Evolutionary conservation across 1,139 yeast genomes (phyloP).

Genomic region (Pichia sp.): DNA sequence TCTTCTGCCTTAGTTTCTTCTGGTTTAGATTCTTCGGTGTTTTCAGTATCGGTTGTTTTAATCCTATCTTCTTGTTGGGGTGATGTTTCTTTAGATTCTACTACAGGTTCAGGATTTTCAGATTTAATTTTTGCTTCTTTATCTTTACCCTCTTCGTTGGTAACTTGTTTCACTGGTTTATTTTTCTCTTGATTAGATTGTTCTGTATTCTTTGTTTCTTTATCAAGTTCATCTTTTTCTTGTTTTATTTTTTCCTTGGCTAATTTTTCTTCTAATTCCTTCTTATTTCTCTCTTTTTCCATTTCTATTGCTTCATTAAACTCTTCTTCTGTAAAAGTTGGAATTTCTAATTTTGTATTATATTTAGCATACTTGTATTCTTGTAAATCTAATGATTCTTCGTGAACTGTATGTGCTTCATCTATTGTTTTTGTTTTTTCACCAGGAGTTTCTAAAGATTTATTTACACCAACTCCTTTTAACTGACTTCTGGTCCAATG

Average conservation of each 20-base stretch:
- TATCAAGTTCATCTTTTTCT: neutral
- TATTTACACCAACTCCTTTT: neutral
- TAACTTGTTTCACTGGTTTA: neutral
- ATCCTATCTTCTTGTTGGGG: neutral
- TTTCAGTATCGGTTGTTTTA: neutral
- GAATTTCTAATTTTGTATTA: conserved; percentile 63
- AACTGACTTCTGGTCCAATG: conserved; percentile 86
- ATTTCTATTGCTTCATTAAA: conserved; percentile 34
- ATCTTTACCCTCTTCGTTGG: neutral
- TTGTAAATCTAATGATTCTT: conserved; percentile 29
- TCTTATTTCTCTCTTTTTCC: conserved; percentile 1
- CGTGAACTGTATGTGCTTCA: neutral
- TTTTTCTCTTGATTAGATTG: neutral
- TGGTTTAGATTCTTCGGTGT: neutral
- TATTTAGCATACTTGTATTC: conserved; percentile 73
- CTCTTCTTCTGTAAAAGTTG: conserved; percentile 61
- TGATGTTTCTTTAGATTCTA: neutral
- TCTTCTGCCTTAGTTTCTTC: neutral
- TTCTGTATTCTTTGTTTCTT: neutral
- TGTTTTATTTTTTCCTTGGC: conserved; percentile 6
- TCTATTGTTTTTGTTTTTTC: neutral
- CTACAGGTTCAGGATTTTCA: neutral
- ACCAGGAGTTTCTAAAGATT: neutral
- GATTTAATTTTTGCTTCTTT: neutral
- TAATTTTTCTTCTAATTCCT: neutral